Evolutionary conservation across 352 stramenopile species (phyloP).

Genomic region (Pythium guiyangense): DNA sequence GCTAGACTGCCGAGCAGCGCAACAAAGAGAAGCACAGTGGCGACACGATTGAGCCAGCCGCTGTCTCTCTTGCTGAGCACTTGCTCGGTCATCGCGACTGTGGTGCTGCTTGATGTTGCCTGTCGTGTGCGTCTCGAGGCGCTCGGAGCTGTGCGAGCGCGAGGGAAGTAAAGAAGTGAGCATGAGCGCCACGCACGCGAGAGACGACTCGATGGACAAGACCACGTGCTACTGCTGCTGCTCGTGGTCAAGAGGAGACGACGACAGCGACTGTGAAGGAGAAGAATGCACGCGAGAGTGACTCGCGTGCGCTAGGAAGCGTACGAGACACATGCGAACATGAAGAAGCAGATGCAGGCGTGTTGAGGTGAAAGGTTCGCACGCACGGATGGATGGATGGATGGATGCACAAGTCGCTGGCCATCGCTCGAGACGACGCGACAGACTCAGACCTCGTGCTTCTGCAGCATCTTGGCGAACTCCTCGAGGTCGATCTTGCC

Average conservation of each 20-base stretch:
- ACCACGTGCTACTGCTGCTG: background rate
- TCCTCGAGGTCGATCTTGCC: constrained; percentile 74
- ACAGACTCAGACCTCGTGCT: constrained; percentile 39
- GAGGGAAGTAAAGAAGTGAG: constrained; percentile 7
- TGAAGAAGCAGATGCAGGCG: too few relatives aligned
- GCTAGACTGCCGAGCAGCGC: background rate
- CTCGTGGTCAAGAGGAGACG: too few relatives aligned
- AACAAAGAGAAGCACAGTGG: background rate
- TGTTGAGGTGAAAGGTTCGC: background rate
- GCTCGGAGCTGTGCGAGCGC: background rate
- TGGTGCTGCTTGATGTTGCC: background rate
- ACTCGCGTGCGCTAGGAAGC: too few relatives aligned
- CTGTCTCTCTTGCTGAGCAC: background rate
- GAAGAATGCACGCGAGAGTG: too few relatives aligned
- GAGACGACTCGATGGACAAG: too few relatives aligned
- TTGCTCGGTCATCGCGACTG: too few relatives aligned
- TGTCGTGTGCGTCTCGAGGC: background rate
- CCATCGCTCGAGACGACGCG: constrained; percentile 4
- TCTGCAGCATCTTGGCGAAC: constrained; percentile 68
- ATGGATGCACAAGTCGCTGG: background rate
- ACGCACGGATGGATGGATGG: constrained; percentile 3
- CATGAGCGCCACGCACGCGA: background rate
- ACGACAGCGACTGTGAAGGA: too few relatives aligned
- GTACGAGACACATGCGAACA: too few relatives aligned
- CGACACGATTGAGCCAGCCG: background rate